A percentile compares a stretch with the other conserved stretches of the same genome.
Evolutionary conservation across 2,329 filamentous ascomycete species (phyloP).

Genomic region (Akanthomyces muscarius): DNA sequence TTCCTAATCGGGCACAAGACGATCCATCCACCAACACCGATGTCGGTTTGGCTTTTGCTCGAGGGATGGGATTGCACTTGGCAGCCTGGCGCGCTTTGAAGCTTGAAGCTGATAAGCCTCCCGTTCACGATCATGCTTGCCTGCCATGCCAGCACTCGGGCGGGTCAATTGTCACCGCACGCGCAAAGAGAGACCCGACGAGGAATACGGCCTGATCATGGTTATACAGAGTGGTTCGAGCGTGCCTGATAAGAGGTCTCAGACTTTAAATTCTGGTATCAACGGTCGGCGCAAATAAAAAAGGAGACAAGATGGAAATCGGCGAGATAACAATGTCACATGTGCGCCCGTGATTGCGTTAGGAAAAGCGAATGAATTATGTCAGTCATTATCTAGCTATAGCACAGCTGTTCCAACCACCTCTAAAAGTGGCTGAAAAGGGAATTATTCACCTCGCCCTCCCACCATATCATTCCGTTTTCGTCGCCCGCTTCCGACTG

Average conservation of each 20-base stretch:
- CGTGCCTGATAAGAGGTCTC: neutral
- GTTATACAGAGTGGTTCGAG: neutral
- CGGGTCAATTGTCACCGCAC: neutral
- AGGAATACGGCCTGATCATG: neutral
- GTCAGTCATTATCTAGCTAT: neutral
- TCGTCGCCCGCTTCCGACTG: conserved; percentile 24
- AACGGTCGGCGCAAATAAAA: neutral
- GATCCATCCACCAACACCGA: conserved; percentile 14
- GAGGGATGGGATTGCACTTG: neutral
- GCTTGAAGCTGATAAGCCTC: neutral
- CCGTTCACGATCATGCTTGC: neutral
- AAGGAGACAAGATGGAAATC: neutral
- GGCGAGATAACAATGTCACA: neutral
- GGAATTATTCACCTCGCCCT: conserved; percentile 36
- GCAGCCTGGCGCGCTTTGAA: neutral
- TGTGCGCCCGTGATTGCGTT: too few species aligned
- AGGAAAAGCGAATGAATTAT: neutral
- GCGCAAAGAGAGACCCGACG: neutral
- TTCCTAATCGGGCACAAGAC: conserved; percentile 17
- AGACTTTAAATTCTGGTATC: too few species aligned
- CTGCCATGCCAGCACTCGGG: neutral
- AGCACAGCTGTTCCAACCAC: neutral
- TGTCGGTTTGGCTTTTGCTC: conserved; percentile 16
- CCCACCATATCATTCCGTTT: conserved; percentile 36
- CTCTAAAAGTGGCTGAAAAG: conserved; percentile 36